Conservation (phyloP, 2,329 filamentous ascomycete species). For the Fusarium protoensiforme region DNA sequence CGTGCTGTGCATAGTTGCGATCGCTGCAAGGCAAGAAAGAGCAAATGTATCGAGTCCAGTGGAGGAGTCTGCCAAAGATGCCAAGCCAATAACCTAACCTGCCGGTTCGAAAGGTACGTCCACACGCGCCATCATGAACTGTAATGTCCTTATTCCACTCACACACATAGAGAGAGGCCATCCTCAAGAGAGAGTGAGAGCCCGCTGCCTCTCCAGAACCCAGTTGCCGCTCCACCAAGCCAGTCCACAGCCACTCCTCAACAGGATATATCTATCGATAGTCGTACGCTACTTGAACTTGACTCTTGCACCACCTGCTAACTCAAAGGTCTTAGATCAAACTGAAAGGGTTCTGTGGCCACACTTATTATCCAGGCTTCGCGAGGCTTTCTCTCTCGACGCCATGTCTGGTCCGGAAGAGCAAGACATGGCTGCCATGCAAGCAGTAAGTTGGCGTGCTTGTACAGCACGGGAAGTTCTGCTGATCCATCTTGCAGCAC, state of each 20-base stretch:
- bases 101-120: conserved; percentile 30
- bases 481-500: conserved; percentile 1
- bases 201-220: neutral
- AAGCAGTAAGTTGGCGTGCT: conserved; percentile 14
- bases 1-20: conserved; percentile 34
- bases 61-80: conserved; percentile 46
- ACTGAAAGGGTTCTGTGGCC: conserved; percentile 44
- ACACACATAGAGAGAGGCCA: conserved; percentile 10
- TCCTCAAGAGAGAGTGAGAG: neutral
- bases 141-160: neutral
- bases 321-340: conserved; percentile 16
- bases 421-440: conserved; percentile 33
- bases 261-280: conserved; percentile 31
- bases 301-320: neutral
- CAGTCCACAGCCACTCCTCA: conserved; percentile 5
- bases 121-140: neutral
- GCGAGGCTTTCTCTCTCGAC: conserved; percentile 45
- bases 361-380: conserved; percentile 37
- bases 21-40: conserved; percentile 50
- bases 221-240: neutral
- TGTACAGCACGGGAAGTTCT: neutral
- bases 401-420: conserved; percentile 27
- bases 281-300: neutral
- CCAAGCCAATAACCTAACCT: conserved; percentile 33
- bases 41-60: conserved; percentile 46